These are phyloP conservation scores for Ceratobasidium sp. DNA, from an alignment of 1,284 basidiomycete species.

Conservation along the genomic window DNA sequence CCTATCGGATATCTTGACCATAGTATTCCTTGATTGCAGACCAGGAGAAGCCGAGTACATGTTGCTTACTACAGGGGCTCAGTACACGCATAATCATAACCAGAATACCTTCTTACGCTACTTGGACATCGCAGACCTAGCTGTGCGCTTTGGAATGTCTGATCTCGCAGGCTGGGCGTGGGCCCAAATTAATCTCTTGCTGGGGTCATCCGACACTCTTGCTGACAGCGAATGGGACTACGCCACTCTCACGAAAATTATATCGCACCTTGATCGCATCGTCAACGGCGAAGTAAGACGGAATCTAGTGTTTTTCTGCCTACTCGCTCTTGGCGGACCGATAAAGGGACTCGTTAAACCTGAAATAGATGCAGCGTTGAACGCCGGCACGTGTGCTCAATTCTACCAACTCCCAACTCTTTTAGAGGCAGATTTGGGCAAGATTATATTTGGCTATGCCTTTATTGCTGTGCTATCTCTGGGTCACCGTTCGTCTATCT, in stretches of 20 bases:
- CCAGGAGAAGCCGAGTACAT: background rate
- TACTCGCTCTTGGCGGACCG: no score
- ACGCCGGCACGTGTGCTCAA: background rate
- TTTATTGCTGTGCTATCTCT: conserved; percentile 17
- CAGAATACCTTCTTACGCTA: conserved; percentile 1
- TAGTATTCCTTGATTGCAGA: background rate
- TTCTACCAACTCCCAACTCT: conserved; percentile 2
- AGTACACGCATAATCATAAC: background rate
- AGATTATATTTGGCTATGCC: conserved; percentile 8
- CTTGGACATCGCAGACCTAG: background rate
- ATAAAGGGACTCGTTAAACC: no score
- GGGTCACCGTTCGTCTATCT: conserved; percentile 5
- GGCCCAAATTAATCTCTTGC: conserved; percentile 1
- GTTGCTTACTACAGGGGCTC: background rate
- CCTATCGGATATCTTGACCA: background rate
- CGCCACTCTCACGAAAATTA: background rate
- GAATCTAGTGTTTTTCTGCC: no score
- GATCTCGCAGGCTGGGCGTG: background rate
- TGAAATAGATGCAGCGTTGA: background rate
- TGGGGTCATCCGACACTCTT: background rate
- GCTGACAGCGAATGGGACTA: background rate
- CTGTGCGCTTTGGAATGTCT: background rate
- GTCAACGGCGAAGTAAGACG: no score
- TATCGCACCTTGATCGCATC: no score
- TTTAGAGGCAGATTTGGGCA: background rate